Conservation (phyloP, 2,329 filamentous ascomycete genomes). For the Phialophora verrucosa region DNA sequence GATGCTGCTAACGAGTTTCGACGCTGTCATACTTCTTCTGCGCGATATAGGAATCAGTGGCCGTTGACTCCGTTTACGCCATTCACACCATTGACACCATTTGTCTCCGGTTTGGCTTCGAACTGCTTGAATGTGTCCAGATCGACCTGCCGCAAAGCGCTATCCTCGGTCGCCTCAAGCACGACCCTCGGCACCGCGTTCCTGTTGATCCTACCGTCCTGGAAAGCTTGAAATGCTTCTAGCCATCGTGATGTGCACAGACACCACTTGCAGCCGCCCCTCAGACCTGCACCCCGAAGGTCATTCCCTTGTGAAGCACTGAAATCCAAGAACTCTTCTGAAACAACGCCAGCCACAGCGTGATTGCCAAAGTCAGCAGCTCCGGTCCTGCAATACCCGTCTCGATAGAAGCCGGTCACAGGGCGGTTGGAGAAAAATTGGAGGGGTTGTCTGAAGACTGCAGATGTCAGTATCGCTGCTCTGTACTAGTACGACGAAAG, state of each 20-base stretch:
- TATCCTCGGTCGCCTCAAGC: slow-evolving; percentile 48
- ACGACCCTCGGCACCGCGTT: slow-evolving; percentile 42
- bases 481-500: neutral
- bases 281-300: slow-evolving; percentile 62
- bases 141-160: slow-evolving; percentile 45
- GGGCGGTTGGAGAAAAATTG: slow-evolving; percentile 63
- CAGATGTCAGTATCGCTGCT: slow-evolving; percentile 12
- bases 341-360: slow-evolving; percentile 62
- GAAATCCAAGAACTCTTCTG: slow-evolving; percentile 68
- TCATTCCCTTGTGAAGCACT: slow-evolving; percentile 65
- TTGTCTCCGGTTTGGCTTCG: slow-evolving; percentile 41
- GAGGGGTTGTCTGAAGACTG: slow-evolving; percentile 64
- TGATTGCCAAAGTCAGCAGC: slow-evolving; percentile 64
- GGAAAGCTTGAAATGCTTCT: slow-evolving; percentile 63
- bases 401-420: slow-evolving; percentile 66
- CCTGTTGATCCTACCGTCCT: slow-evolving; percentile 46
- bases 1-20: slow-evolving; percentile 31
- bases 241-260: slow-evolving; percentile 66
- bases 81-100: slow-evolving; percentile 31
- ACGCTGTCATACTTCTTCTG: neutral
- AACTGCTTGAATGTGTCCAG: slow-evolving; percentile 46
- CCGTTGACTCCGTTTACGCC: slow-evolving; percentile 28
- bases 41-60: slow-evolving; percentile 9
- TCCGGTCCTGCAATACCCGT: slow-evolving; percentile 67
- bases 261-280: slow-evolving; percentile 68